phyloP scores from a whole-genome alignment of 331 rosid species.

The Arachis monticola region DNA sequence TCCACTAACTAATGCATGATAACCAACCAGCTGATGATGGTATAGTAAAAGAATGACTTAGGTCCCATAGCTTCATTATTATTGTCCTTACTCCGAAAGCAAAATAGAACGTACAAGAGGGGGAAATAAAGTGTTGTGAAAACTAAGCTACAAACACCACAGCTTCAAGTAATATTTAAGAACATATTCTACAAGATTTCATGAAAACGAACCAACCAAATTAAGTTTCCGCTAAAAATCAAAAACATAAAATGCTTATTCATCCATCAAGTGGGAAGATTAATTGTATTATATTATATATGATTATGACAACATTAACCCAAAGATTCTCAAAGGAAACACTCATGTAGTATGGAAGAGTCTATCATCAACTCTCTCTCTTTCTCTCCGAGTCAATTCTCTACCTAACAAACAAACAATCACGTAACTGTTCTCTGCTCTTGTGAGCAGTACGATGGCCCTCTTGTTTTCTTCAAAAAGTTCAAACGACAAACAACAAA shows the following conservation, averaged over 20 bases:
- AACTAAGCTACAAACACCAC: conserved; percentile 6
- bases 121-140: not conserved
- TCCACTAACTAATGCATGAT: not conserved
- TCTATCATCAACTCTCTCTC: not conserved
- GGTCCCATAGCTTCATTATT: conserved; percentile 32
- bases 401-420: conserved; percentile 18
- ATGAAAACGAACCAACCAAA: conserved; percentile 17
- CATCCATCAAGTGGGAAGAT: conserved; percentile 19
- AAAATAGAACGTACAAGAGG: conserved; percentile 27
- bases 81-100: not conserved
- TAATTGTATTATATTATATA: too few relatives aligned
- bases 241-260: not conserved
- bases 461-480: conserved; percentile 7
- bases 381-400: not conserved
- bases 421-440: conserved; percentile 5
- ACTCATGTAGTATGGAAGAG: conserved; percentile 1
- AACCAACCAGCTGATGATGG: not conserved
- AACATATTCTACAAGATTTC: conserved; percentile 29
- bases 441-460: not conserved
- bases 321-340: conserved; percentile 27
- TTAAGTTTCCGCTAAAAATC: conserved; percentile 16
- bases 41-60: not conserved
- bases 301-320: conserved; percentile 18
- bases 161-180: conserved; percentile 8
- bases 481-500: conserved; percentile 18